Evolutionary conservation across 2,329 filamentous ascomycete species (phyloP), one percentile per base, ranked within the genome.

Genomic region (Trichothecium sympodiale): DNA sequence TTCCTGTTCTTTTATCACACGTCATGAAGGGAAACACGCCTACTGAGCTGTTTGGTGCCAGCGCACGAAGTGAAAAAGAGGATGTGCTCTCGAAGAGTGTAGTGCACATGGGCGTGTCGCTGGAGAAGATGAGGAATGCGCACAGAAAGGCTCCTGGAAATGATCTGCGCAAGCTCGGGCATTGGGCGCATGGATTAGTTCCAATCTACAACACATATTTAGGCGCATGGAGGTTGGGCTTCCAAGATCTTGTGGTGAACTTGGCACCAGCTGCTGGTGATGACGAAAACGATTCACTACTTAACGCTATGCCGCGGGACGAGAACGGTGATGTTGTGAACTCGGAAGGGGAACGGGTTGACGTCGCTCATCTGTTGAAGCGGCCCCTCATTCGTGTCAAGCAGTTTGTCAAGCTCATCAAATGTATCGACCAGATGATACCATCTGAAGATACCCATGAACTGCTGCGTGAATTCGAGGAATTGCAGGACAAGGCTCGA

Each of bases 161-260:
- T 16, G 78, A 91, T 44, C 63, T 82, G 2, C 73, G 82, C 38
- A 71, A 74, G 12, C 69, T 98, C 35, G 65, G 93, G 8, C 70
- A 69, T 29, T 98, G 91, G 91, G 82, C 88, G 2, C 75, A 86
- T 38, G 76, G 74, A 15, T 79, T 85, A 1, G 75, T 83, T 31
- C 77, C 79, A 37, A 72, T 89, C 8, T 98, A 98, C 54, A 69
- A 77, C 41, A 80, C 85, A 50, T 98, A 96, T 54, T 69, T 96
- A 23, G 77, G 77, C 50, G 79, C 82, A 7, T 98, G 91, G 91
- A 74, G 87, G 20, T 70, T 96, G 33, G 91, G 91, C 1, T 98
- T 96, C 56, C 83, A 94, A 50, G 88, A 94, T 53, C 77, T 98
- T 15, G 78, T 96, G 34, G 85, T 98, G 47, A 96, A 94, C 52